phyloP scores from a whole-genome alignment of 768 basidiomycete species.

The Trametes cubensis region DNA sequence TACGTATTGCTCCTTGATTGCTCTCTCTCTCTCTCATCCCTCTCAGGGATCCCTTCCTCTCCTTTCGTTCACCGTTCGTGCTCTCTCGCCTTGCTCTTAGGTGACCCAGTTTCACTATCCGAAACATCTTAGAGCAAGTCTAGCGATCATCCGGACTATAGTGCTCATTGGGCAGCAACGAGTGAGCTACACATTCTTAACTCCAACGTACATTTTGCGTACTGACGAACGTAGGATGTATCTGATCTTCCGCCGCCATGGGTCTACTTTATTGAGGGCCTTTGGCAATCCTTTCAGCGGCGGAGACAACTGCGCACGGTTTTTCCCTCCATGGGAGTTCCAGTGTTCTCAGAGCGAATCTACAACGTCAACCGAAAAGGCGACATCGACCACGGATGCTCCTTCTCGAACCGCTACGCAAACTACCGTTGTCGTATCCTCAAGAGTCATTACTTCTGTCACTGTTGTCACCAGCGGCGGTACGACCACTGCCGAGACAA shows the following conservation, averaged over 20 bases:
- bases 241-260: background rate
- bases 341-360: background rate
- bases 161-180: no score
- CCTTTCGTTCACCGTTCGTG: no score
- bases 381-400: background rate
- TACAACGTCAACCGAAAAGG: background rate
- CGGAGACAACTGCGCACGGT: background rate
- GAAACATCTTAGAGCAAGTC: no score
- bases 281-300: background rate
- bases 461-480: background rate
- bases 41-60: no score
- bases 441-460: conserved; percentile 9
- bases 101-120: no score
- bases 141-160: no score
- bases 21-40: no score
- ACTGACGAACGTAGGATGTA: background rate
- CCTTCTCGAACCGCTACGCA: background rate
- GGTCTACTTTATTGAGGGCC: background rate
- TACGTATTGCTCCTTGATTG: no score
- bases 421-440: conserved; percentile 2
- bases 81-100: no score
- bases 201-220: background rate
- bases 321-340: conserved; percentile 5
- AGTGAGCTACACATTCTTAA: no score
- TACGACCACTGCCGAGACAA: background rate